Conservation (phyloP, 768 basidiomycete species). For the Calocybe indica region DNA sequence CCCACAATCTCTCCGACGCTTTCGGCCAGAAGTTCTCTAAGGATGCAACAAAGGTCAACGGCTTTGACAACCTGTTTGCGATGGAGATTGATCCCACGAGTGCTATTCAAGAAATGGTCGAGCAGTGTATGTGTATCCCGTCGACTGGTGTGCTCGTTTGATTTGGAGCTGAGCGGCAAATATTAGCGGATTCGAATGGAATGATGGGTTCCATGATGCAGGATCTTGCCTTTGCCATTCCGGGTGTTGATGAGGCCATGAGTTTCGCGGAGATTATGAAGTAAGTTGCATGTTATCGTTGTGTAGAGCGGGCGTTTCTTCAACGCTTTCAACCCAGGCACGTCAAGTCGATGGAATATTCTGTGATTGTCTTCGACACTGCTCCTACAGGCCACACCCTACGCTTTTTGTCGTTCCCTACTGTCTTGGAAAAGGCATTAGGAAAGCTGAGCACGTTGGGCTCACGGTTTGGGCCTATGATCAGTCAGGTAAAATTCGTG, state of each 20-base stretch:
- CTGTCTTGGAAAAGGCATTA: constrained; percentile 93
- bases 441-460: constrained; percentile 93
- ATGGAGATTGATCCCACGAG: constrained; percentile 99
- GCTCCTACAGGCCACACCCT: constrained; percentile 98
- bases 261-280: constrained; percentile 99
- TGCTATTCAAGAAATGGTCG: constrained; percentile 98
- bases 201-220: constrained; percentile 99
- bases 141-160: constrained; percentile 1
- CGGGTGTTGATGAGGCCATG: constrained; percentile 99
- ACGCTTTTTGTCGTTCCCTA: constrained; percentile 98
- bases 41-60: constrained; percentile 97
- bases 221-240: constrained; percentile 97
- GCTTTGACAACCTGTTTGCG: constrained; percentile 92
- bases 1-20: constrained; percentile 97
- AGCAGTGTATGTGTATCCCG: constrained; percentile 61
- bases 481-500: constrained; percentile 55
- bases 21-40: constrained; percentile 99
- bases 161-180: background rate
- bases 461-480: constrained; percentile 95
- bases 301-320: background rate
- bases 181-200: constrained; percentile 73
- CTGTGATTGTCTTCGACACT: constrained; percentile 99
- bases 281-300: constrained; percentile 36
- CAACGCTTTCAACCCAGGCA: constrained; percentile 49
- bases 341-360: constrained; percentile 99